Base-by-base conservation (phyloP, 495 filamentous ascomycete species). In the Xylaria castorea region DNA sequence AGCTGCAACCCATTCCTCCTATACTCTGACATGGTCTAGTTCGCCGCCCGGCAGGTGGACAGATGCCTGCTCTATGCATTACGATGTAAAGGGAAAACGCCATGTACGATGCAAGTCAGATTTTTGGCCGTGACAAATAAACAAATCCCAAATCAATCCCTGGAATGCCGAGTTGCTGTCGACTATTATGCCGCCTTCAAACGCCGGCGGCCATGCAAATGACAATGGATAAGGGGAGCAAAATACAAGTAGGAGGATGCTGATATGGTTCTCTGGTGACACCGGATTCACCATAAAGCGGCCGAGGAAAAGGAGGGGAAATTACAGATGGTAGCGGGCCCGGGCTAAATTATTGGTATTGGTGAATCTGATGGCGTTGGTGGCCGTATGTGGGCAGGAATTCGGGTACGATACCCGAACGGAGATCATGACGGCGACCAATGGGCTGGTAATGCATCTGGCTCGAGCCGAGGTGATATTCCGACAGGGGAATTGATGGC, bases 371-470 rank as follows among this genome's bases (percentile, higher is more conserved):
- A 46, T 75, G 71, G 22, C 74, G 76, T 55, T 72, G 75, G 60
- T 72, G 73, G 44, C 69, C 57, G 61, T 77, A 75, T n/a, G 68
- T 51, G 53, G 79, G 67, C 38, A 75, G 44, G 68, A 85, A 89
- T 62, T 97, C 95, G 16, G 96, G 96, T 14, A 99, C 87, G 34
- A 93, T 87, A 20, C 96, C 96, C 5, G 92, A 92, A 69, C 92
- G 91, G 66, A 91, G 88, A 72, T 97, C 93, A 64, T 91, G 88
- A 4, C 89, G 86, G 77, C 93, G 93, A 4, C 93, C 92, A 11
- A 99, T 82, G 5, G 95, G 93, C 76, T 97, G 95, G 75, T 98
- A 99, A 77, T 97, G 96, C 94, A 99, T 97, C 82, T 97, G 93
- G 55, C 75, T 93, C 85, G 79, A 92, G 84, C 68, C 87, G 79